Conservation (phyloP, 2,329 filamentous ascomycete genomes). For the Neoscytalidium dimidiatum region DNA sequence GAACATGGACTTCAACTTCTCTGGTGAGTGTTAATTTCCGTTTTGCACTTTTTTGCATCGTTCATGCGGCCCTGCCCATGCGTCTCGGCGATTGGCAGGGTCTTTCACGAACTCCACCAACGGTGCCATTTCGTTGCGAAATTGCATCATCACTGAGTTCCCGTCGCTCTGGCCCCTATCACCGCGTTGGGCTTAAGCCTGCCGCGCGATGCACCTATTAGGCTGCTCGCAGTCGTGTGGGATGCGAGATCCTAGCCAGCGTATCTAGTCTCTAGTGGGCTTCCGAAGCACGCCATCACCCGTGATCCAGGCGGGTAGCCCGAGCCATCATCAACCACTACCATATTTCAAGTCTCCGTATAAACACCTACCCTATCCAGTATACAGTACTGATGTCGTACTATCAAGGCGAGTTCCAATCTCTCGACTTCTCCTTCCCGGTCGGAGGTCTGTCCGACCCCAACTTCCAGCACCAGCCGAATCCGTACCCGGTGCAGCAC, state of each 20-base stretch:
- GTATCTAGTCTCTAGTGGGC: constrained; percentile 13
- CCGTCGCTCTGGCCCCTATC: constrained; percentile 13
- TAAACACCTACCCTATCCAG: constrained; percentile 7
- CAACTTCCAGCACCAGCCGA: constrained; percentile 30
- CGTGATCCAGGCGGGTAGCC: constrained; percentile 21
- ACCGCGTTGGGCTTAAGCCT: constrained; percentile 13
- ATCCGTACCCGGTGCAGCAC: constrained; percentile 27
- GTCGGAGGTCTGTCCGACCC: constrained; percentile 34
- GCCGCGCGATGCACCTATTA: constrained; percentile 19
- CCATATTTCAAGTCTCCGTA: constrained; percentile 18
- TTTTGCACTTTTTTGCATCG: constrained; percentile 19
- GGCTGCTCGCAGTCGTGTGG: constrained; percentile 14
- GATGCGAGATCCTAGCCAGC: constrained; percentile 19
- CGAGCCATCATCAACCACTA: constrained; percentile 13
- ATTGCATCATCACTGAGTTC: constrained; percentile 17
- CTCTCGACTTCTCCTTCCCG: constrained; percentile 48
- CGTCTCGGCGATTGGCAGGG: constrained; percentile 21
- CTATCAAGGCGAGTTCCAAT: constrained; percentile 46
- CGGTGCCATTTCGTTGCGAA: constrained; percentile 7
- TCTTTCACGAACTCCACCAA: constrained; percentile 7
- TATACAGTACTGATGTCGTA: constrained; percentile 21
- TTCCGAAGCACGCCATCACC: constrained; percentile 40
- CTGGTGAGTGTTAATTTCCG: constrained; percentile 31
- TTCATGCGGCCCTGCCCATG: constrained; percentile 16
- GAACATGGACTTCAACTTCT: constrained; percentile 37